These are phyloP conservation scores for Leccinum subrobustum DNA, from an alignment of 1,284 basidiomycete genomes.

Conservation along the genomic window DNA sequence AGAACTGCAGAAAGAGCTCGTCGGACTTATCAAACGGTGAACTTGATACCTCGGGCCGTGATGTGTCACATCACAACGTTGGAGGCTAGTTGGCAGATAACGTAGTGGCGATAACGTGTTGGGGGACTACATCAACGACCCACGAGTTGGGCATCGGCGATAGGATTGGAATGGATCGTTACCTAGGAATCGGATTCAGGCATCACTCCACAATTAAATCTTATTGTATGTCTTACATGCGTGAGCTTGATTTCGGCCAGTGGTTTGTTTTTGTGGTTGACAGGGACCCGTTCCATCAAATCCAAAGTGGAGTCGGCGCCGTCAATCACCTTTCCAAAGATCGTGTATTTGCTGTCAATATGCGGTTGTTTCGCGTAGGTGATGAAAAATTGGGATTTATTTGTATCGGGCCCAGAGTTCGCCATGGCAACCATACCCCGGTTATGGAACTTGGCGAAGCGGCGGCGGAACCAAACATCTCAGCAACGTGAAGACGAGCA, in stretches of 20 bases:
- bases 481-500: not conserved
- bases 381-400: constrained; percentile 96
- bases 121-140: constrained; percentile 23
- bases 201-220: not conserved
- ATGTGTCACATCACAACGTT: constrained; percentile 11
- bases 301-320: constrained; percentile 88
- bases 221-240: constrained; percentile 50
- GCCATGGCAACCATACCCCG: constrained; percentile 97
- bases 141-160: constrained; percentile 68
- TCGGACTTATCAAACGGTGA: constrained; percentile 81
- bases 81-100: constrained; percentile 2
- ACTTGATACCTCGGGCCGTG: constrained; percentile 16
- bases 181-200: constrained; percentile 48
- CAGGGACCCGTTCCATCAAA: constrained; percentile 86
- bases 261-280: constrained; percentile 89
- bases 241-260: constrained; percentile 80
- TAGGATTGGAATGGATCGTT: constrained; percentile 94
- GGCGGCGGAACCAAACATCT: not conserved
- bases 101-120: constrained; percentile 1
- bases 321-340: constrained; percentile 95
- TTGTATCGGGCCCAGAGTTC: constrained; percentile 89
- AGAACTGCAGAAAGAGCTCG: constrained; percentile 91
- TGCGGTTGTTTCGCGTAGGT: constrained; percentile 91
- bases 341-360: constrained; percentile 92
- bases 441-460: constrained; percentile 70